Evolutionary conservation across 192 early-diverging fungal species (phyloP).

Genomic region (Dimargaris cristalligena): DNA sequence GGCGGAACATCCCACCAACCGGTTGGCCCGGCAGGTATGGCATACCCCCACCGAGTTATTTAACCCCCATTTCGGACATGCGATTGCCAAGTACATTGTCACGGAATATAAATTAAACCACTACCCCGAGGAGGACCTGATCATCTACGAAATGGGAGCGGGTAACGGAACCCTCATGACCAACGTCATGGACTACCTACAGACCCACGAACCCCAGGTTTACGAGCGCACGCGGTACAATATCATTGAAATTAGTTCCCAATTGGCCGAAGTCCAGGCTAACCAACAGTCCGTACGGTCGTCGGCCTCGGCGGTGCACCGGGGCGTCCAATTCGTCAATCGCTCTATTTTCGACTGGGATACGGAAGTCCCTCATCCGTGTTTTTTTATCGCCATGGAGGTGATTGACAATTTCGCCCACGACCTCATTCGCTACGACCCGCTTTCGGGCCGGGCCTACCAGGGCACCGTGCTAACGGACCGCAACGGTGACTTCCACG

Average conservation of each 20-base stretch:
- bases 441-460: constrained; percentile 44
- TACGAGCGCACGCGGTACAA: constrained; percentile 68
- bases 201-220: constrained; percentile 54
- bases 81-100: constrained; percentile 78
- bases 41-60: constrained; percentile 96
- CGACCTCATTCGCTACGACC: constrained; percentile 80
- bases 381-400: constrained; percentile 93
- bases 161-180: constrained; percentile 93
- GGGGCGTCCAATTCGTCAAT: constrained; percentile 67
- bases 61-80: constrained; percentile 81
- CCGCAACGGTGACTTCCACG: constrained; percentile 67
- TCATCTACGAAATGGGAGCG: constrained; percentile 89
- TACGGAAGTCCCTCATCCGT: constrained; percentile 42
- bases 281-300: constrained; percentile 8
- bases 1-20: constrained; percentile 45
- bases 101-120: constrained; percentile 49
- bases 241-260: constrained; percentile 82
- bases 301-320: constrained; percentile 18
- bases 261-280: constrained; percentile 41
- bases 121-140: constrained; percentile 43
- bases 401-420: constrained; percentile 97
- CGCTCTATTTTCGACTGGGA: constrained; percentile 86
- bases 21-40: constrained; percentile 76
- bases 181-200: constrained; percentile 81
- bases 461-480: constrained; percentile 74